Evolutionary conservation across 257 asterid genomes (phyloP), one percentile per base, ranked within the genome.

Genomic region (Gentiana dahurica): DNA sequence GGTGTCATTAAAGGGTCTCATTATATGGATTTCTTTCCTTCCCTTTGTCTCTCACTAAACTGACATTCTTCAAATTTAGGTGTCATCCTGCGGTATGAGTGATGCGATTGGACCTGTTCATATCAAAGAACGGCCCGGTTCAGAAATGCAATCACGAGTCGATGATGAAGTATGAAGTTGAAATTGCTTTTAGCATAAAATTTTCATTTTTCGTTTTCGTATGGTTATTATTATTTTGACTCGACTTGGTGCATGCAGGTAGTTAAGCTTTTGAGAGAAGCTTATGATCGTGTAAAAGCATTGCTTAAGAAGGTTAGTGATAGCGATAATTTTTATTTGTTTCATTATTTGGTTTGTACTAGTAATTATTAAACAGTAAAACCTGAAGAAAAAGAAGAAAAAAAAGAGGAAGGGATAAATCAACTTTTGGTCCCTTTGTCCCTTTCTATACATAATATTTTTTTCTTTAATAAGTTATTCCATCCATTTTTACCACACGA

Each of bases 91-190:
- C 79, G 97, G 98, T 68, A 91, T 91, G 98, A 91, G 94, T 58
- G 94, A 87, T 55, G 86, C 75, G 67, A 85, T 91, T 52, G 98
- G 98, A 70, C 98, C 97, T 13, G 83, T 87, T 75, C 95, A 91
- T 70, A 66, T 91, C 39, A 87, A 75, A 73, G 97, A 87, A 73
- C 79, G 90, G 72, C 95, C 98, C 9, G 86, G 98, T 69, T 81
- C 95, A 64, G 97, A 91, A 69, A 78, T 87, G 93, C 94, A 87
- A 66, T 91, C 97, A 35, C 89, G 94, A 49, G 66, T 91, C 4
- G 98, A 91, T 74, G 92, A 96, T 44, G 98, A 91, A 73, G 98
- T 87, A 83, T 57, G 88, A 38, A 24, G 8, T 58, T 59, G 47
- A 51, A 3, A 49, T 12, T 62, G 24, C 24, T 24, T 24, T 24